These are phyloP conservation scores for Eucalyptus marginata DNA, from an alignment of 345 rosid genomes.

Conservation along the genomic window DNA sequence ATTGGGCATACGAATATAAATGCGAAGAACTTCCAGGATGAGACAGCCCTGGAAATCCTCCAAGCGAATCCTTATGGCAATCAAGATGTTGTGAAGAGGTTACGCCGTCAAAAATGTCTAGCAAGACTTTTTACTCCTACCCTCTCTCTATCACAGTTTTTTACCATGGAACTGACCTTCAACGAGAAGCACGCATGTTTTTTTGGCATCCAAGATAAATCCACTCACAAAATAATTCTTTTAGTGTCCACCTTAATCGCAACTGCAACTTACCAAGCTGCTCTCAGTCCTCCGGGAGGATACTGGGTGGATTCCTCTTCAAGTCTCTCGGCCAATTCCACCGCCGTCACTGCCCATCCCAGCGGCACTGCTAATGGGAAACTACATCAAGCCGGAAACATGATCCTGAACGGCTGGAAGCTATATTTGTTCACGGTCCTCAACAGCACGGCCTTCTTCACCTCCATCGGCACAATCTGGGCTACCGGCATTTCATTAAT, in stretches of 20 bases:
- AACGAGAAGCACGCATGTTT: neutral
- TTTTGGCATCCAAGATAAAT: neutral
- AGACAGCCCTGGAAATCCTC: too few species aligned
- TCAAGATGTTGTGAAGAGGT: too few species aligned
- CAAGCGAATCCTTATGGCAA: too few species aligned
- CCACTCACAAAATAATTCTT: neutral
- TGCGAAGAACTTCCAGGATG: too few species aligned
- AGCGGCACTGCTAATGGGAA: neutral
- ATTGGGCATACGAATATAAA: too few species aligned
- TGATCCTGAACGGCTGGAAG: neutral
- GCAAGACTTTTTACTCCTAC: too few species aligned
- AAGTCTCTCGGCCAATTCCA: neutral
- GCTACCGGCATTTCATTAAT: neutral
- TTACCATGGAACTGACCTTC: neutral
- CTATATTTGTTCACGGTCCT: neutral
- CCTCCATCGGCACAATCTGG: neutral
- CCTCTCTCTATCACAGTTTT: neutral
- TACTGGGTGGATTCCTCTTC: neutral
- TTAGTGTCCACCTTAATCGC: neutral
- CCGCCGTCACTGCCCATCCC: neutral
- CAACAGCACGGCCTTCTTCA: neutral
- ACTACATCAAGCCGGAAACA: neutral
- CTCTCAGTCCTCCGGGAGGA: neutral
- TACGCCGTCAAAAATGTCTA: neutral
- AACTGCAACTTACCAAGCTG: neutral